Conservation (phyloP, 257 asterid species). For the Ocimum tenuiflorum region DNA sequence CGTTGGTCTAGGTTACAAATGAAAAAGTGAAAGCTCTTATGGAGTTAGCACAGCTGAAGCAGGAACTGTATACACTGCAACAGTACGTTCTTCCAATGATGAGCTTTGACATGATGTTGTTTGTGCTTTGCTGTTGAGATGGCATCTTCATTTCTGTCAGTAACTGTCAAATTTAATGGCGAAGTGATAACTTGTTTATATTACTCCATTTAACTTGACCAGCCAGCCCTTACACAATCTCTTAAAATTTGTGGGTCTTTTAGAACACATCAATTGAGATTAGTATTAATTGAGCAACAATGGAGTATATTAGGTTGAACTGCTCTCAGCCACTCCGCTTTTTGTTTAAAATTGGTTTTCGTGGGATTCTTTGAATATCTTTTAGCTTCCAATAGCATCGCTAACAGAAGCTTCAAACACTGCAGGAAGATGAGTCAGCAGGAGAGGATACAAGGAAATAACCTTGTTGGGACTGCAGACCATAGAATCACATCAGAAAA, state of each 20-base stretch:
- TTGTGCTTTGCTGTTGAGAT: conserved; percentile 11
- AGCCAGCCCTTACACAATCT: neutral
- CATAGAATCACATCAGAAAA: conserved; percentile 44
- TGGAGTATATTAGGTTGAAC: no score
- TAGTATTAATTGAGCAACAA: no score
- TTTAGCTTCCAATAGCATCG: neutral
- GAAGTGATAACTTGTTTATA: neutral
- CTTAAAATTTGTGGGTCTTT: neutral
- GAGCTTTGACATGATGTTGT: neutral
- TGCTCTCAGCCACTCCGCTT: no score
- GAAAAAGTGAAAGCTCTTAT: conserved; percentile 90
- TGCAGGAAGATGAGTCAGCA: conserved; percentile 40
- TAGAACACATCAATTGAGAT: neutral
- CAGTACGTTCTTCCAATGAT: conserved; percentile 49
- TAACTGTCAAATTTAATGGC: neutral
- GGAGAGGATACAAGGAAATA: conserved; percentile 37
- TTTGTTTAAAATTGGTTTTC: neutral
- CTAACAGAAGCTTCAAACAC: neutral
- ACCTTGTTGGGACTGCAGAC: conserved; percentile 28
- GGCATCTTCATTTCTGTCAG: neutral
- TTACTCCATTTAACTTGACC: neutral
- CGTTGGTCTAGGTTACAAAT: conserved; percentile 65
- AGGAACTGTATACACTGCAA: conserved; percentile 43
- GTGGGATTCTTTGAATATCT: neutral
- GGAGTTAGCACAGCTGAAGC: conserved; percentile 93